phyloP scores from a whole-genome alignment of 176 grass and related monocot genomes.

The Triticum dicoccoides region DNA sequence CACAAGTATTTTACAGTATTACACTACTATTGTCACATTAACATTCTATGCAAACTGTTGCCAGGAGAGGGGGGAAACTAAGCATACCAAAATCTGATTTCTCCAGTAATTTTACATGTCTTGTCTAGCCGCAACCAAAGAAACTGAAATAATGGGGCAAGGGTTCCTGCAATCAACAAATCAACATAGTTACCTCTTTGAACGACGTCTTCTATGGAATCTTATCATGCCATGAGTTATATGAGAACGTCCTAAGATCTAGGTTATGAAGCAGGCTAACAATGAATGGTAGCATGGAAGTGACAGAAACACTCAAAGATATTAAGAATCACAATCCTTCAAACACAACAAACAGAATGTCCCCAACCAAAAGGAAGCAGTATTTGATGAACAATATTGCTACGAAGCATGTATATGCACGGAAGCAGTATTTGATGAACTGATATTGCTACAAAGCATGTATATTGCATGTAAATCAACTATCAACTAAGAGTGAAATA shows the following conservation, averaged over 20 bases:
- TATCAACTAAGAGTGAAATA: neutral
- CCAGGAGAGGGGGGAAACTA: slow-evolving; percentile 10
- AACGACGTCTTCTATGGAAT: neutral
- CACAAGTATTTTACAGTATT: slow-evolving; percentile 44
- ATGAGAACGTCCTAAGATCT: neutral
- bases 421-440: neutral
- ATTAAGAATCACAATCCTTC: neutral
- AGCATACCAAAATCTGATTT: slow-evolving; percentile 50
- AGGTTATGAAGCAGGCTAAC: neutral
- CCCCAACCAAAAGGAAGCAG: neutral
- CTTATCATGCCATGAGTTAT: slow-evolving; percentile 3
- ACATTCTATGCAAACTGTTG: slow-evolving; percentile 35
- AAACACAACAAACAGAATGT: neutral
- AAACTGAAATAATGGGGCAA: slow-evolving; percentile 21
- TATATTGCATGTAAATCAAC: neutral
- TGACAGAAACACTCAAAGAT: neutral
- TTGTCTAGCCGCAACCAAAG: slow-evolving; percentile 40
- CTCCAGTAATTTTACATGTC: slow-evolving; percentile 53
- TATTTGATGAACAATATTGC: neutral
- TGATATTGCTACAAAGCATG: neutral
- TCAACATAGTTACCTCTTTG: neutral
- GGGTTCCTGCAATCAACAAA: slow-evolving; percentile 31
- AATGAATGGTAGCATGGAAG: neutral
- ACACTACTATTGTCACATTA: slow-evolving; percentile 47
- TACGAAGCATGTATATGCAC: neutral